Percentiles rank a stretch among this genome's conserved stretches.
phyloP scores from a whole-genome alignment of 805 yeast genomes.

The Wickerhamiella musiphila region DNA sequence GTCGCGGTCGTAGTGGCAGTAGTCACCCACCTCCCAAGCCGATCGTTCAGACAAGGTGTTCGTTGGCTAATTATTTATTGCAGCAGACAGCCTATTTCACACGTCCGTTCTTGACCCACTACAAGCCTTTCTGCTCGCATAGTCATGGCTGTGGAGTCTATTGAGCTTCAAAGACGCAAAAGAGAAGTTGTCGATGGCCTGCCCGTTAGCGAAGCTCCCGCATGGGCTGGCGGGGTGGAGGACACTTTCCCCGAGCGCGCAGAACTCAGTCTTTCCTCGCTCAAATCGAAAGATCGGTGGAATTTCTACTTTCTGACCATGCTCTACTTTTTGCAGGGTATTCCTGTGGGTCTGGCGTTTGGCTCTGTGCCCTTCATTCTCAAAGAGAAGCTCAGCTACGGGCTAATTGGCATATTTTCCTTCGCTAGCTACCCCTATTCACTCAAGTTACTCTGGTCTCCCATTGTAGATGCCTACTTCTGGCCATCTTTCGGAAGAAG shows the following conservation, averaged over 20 bases:
- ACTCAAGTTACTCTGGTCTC: constrained; percentile 84
- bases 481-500: constrained; percentile 56
- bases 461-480: constrained; percentile 81
- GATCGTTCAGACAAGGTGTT: too few relatives aligned
- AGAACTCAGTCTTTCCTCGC: constrained; percentile 14
- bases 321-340: constrained; percentile 79
- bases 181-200: constrained; percentile 3
- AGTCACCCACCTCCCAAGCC: too few relatives aligned
- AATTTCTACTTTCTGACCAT: constrained; percentile 59
- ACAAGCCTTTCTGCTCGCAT: too few relatives aligned
- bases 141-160: too few relatives aligned
- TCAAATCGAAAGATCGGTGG: constrained; percentile 37
- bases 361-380: constrained; percentile 85
- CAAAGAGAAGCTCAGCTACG: constrained; percentile 64
- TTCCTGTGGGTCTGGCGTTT: constrained; percentile 89
- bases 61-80: too few relatives aligned
- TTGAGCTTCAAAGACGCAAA: constrained; percentile 7
- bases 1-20: too few relatives aligned
- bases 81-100: too few relatives aligned
- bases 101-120: too few relatives aligned
- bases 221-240: constrained; percentile 1
- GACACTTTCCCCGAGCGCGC: constrained; percentile 1
- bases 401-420: constrained; percentile 81
- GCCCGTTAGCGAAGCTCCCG: constrained; percentile 5
- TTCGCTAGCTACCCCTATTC: constrained; percentile 92